Evolutionary conservation across 768 basidiomycete genomes (phyloP).

Genomic region (Lentinula sp.): DNA sequence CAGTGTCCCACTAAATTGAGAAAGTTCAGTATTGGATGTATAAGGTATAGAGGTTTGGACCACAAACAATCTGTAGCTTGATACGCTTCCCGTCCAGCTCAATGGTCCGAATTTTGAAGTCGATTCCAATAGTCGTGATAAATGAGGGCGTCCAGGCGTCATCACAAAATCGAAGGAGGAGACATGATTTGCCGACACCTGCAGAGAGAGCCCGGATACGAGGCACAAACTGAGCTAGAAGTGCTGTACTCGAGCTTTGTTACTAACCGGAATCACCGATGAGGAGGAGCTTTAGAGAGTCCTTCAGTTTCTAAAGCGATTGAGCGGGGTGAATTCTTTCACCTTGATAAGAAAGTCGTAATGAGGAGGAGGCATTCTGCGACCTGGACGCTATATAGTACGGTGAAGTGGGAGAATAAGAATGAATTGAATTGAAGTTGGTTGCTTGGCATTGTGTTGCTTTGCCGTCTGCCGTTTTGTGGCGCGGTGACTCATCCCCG

Average conservation of each 20-base stretch:
- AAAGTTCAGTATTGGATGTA: neutral
- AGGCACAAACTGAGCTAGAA: neutral
- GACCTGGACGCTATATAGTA: neutral
- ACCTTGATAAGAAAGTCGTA: conserved; percentile 98
- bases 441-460: neutral
- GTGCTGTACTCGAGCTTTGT: neutral
- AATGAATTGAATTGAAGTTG: neutral
- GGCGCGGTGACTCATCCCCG: neutral
- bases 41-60: neutral
- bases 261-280: conserved; percentile 89
- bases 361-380: conserved; percentile 78
- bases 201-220: conserved; percentile 2
- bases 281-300: conserved; percentile 66
- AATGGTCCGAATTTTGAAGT: conserved; percentile 99
- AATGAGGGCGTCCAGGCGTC: conserved; percentile 99
- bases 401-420: neutral
- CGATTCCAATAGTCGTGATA: conserved; percentile 98
- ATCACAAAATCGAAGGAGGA: conserved; percentile 96
- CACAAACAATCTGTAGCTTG: conserved; percentile 94
- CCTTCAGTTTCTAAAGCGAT: conserved; percentile 4
- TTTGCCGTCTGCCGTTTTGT: neutral
- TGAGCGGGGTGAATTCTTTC: conserved; percentile 12
- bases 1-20: conserved; percentile 86
- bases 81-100: conserved; percentile 97
- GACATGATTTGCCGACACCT: conserved; percentile 96